phyloP scores from a whole-genome alignment of 2,329 filamentous ascomycete species.

The Podosphaera leucotricha region DNA sequence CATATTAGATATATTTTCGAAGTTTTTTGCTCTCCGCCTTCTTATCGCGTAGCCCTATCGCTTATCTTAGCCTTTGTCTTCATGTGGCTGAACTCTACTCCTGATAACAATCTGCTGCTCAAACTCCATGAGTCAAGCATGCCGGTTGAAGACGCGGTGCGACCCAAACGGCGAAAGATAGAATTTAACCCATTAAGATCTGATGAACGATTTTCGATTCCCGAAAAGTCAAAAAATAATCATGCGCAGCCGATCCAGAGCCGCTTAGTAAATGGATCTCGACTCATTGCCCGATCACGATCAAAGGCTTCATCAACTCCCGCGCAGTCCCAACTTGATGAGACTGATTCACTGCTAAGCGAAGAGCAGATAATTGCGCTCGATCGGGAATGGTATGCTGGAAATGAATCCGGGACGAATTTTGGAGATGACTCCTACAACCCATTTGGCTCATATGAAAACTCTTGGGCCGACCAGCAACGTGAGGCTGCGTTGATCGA shows the following conservation, averaged over 20 bases:
- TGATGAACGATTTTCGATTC: constrained; percentile 29
- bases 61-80: constrained; percentile 4
- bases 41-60: constrained; percentile 2
- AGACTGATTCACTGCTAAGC: constrained; percentile 33
- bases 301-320: constrained; percentile 16
- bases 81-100: background rate
- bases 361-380: constrained; percentile 51
- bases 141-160: constrained; percentile 20
- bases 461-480: constrained; percentile 44
- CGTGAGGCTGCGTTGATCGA: constrained; percentile 54
- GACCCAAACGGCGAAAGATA: constrained; percentile 42
- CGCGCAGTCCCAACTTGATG: constrained; percentile 32
- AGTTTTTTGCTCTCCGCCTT: background rate
- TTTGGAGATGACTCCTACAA: constrained; percentile 88
- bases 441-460: constrained; percentile 57
- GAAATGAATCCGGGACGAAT: constrained; percentile 62
- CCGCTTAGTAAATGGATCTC: background rate
- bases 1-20: background rate
- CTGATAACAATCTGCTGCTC: background rate
- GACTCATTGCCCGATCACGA: constrained; percentile 14
- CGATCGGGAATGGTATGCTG: constrained; percentile 82
- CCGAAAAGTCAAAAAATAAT: constrained; percentile 9
- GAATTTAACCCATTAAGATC: constrained; percentile 30
- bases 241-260: constrained; percentile 9
- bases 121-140: constrained; percentile 11